These are phyloP conservation scores for Pseudonitzschia multistriata DNA, from an alignment of 108 stramenopile genomes.

Conservation along the genomic window DNA sequence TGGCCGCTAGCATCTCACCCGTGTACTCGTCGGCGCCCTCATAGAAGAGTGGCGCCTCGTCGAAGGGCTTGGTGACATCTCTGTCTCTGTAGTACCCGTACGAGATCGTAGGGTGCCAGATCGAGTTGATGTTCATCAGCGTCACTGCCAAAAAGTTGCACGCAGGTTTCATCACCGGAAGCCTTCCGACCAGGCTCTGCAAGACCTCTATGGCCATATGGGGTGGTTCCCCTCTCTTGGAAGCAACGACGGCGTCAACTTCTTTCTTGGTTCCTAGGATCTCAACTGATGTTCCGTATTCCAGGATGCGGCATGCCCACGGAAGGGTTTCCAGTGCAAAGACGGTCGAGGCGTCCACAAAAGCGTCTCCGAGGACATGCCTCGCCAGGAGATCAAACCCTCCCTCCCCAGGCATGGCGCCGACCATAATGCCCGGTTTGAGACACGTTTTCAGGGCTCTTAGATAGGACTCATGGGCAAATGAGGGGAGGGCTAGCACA, in stretches of 20 bases:
- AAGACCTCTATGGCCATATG: constrained; percentile 12
- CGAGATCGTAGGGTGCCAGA: constrained; percentile 60
- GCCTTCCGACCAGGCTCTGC: constrained; percentile 27
- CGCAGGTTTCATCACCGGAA: constrained; percentile 45
- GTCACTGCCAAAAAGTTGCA: constrained; percentile 55
- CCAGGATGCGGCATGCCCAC: constrained; percentile 52
- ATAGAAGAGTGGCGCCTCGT: constrained; percentile 58
- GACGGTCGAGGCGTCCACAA: constrained; percentile 36
- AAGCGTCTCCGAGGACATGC: constrained; percentile 44
- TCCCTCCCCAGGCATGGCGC: constrained; percentile 57
- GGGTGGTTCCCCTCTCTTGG: not conserved
- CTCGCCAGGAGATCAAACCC: constrained; percentile 49
- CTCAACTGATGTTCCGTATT: constrained; percentile 49
- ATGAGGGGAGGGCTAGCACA: constrained; percentile 48
- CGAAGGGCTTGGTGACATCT: constrained; percentile 40
- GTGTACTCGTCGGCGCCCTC: constrained; percentile 57
- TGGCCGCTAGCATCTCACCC: constrained; percentile 40
- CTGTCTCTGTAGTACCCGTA: constrained; percentile 50
- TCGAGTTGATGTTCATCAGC: constrained; percentile 58
- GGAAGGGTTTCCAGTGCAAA: constrained; percentile 60
- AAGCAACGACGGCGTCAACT: constrained; percentile 44
- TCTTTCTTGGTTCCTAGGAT: constrained; percentile 58
- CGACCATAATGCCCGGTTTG: constrained; percentile 40
- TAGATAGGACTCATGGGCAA: constrained; percentile 47
- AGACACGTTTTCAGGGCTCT: constrained; percentile 40